phyloP scores from a whole-genome alignment of 345 rosid species.

The Bruguiera sexangula region DNA sequence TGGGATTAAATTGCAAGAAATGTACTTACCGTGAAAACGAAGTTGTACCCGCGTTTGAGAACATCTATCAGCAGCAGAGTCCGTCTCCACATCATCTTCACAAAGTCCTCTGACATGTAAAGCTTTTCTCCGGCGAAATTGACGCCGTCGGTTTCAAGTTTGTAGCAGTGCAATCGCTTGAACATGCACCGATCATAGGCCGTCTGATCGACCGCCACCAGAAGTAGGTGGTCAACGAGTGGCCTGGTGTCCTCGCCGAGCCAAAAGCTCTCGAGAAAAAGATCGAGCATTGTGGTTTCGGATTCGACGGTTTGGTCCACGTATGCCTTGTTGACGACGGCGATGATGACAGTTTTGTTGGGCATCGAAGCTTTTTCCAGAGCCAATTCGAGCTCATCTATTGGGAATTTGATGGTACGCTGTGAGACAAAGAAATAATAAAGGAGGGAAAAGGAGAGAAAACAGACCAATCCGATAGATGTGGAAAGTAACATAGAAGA shows the following conservation, averaged over 20 bases:
- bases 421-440: too few species aligned
- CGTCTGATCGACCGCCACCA: slow-evolving; percentile 22
- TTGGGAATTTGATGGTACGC: slow-evolving; percentile 2
- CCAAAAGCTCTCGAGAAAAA: slow-evolving; percentile 32
- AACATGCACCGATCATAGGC: slow-evolving; percentile 23
- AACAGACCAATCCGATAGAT: too few species aligned
- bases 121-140: slow-evolving; percentile 24
- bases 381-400: slow-evolving; percentile 45
- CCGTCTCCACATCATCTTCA: slow-evolving; percentile 34
- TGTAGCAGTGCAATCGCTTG: slow-evolving; percentile 23
- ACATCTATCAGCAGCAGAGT: slow-evolving; percentile 16
- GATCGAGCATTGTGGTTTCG: slow-evolving; percentile 24
- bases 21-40: slow-evolving; percentile 26
- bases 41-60: slow-evolving; percentile 25
- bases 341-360: slow-evolving; percentile 27
- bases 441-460: too few species aligned
- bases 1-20: background rate
- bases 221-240: slow-evolving; percentile 19
- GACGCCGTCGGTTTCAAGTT: slow-evolving; percentile 19
- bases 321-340: slow-evolving; percentile 25
- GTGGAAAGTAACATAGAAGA: too few species aligned
- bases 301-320: slow-evolving; percentile 13
- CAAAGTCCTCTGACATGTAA: slow-evolving; percentile 22
- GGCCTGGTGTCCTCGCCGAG: slow-evolving; percentile 22
- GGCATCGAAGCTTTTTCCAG: slow-evolving; percentile 47